Conservation (phyloP, 1,284 basidiomycete species). For the Ceratobasidium sp. region DNA sequence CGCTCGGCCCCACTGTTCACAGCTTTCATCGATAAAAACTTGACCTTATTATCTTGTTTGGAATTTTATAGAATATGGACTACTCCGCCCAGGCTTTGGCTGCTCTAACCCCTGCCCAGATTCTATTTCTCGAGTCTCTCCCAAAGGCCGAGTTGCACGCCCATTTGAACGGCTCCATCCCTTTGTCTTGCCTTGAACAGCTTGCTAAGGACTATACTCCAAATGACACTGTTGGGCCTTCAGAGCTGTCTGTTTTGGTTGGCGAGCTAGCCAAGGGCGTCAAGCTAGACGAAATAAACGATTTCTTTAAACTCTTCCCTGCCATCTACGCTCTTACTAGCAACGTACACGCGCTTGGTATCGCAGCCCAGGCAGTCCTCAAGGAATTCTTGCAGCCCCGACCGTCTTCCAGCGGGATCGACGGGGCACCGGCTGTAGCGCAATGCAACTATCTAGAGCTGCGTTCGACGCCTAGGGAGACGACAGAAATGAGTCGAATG, state of each 20-base stretch:
- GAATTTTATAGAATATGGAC: slow-evolving; percentile 8
- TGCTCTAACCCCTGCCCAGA: slow-evolving; percentile 63
- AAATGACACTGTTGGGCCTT: slow-evolving; percentile 27
- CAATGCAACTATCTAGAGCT: slow-evolving; percentile 79
- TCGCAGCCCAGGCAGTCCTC: slow-evolving; percentile 71
- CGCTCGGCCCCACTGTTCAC: background rate
- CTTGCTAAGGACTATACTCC: slow-evolving; percentile 65
- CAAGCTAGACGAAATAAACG: slow-evolving; percentile 64
- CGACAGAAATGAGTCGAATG: slow-evolving; percentile 50
- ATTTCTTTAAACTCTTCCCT: slow-evolving; percentile 80
- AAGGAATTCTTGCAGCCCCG: slow-evolving; percentile 63
- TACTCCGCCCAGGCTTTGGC: slow-evolving; percentile 59
- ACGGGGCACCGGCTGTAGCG: slow-evolving; percentile 55
- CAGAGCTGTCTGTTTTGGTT: slow-evolving; percentile 54
- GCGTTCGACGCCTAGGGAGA: slow-evolving; percentile 73
- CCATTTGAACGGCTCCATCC: slow-evolving; percentile 84
- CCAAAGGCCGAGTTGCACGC: slow-evolving; percentile 86
- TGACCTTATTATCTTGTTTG: background rate
- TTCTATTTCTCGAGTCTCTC: slow-evolving; percentile 67
- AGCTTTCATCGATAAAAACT: background rate
- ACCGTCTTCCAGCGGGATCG: slow-evolving; percentile 21
- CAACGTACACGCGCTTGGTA: slow-evolving; percentile 63
- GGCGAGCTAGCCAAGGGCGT: slow-evolving; percentile 63
- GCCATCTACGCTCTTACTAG: slow-evolving; percentile 80
- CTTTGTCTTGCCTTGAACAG: slow-evolving; percentile 69